Evolutionary conservation across 805 yeast genomes (phyloP).

Genomic region (Torulaspora franciscae): DNA sequence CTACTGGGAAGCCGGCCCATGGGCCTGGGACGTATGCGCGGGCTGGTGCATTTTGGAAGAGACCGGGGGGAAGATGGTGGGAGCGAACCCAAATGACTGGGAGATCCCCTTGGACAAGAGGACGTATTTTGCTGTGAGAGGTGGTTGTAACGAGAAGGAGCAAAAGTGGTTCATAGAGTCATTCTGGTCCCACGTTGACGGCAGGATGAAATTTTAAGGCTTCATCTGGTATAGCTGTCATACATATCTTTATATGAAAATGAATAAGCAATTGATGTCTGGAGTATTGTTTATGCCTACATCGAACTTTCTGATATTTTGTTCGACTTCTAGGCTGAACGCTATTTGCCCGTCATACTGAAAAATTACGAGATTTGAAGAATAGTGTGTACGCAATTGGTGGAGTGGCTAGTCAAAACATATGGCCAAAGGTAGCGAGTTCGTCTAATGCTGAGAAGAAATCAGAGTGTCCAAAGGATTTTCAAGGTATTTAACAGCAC

Average conservation of each 20-base stretch:
- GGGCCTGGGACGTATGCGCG: conserved; percentile 67
- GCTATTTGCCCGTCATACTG: background rate
- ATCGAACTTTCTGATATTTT: no score
- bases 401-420: background rate
- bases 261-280: background rate
- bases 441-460: conserved; percentile 8
- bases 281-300: no score
- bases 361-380: conserved; percentile 1
- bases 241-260: background rate
- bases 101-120: conserved; percentile 47
- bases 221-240: background rate
- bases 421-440: background rate
- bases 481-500: conserved; percentile 15
- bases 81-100: conserved; percentile 49
- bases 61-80: conserved; percentile 54
- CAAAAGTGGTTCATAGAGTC: conserved; percentile 44
- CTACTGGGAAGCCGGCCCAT: conserved; percentile 70
- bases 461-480: conserved; percentile 5
- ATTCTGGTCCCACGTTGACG: conserved; percentile 49
- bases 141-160: conserved; percentile 38
- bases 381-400: background rate
- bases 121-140: conserved; percentile 55
- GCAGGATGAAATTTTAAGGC: conserved; percentile 39
- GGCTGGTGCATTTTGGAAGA: conserved; percentile 59
- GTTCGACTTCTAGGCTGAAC: background rate